phyloP scores from a whole-genome alignment of 2,329 filamentous ascomycete genomes.

The Verticillium isaacii region DNA sequence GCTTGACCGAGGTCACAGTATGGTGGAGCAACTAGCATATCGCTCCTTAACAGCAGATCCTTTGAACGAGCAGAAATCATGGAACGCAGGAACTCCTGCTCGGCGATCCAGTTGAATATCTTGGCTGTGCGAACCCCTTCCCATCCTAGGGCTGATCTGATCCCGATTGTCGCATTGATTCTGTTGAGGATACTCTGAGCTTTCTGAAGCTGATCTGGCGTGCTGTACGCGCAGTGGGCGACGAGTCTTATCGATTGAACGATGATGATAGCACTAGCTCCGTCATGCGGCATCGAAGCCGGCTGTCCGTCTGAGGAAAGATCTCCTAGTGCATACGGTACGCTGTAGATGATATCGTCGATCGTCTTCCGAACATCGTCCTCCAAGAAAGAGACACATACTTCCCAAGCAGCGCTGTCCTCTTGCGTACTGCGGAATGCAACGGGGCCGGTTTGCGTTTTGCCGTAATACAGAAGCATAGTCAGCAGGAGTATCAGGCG shows the following conservation, averaged over 20 bases:
- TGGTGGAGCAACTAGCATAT: too few relatives aligned
- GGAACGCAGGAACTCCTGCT: constrained; percentile 7
- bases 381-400: constrained; percentile 14
- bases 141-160: constrained; percentile 19
- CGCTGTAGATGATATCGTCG: constrained; percentile 23
- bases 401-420: constrained; percentile 5
- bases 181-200: constrained; percentile 17
- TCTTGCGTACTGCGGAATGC: background rate
- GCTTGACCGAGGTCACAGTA: too few relatives aligned
- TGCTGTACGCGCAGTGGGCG: constrained; percentile 21
- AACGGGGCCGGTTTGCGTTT: constrained; percentile 4
- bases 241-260: constrained; percentile 24
- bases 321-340: constrained; percentile 26
- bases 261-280: constrained; percentile 24
- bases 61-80: background rate
- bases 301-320: constrained; percentile 17
- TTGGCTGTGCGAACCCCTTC: constrained; percentile 2
- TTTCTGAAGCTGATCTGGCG: constrained; percentile 15
- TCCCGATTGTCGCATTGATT: constrained; percentile 22
- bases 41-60: too few relatives aligned
- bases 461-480: constrained; percentile 19
- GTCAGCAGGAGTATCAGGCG: constrained; percentile 23
- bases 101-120: constrained; percentile 5
- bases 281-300: constrained; percentile 19
- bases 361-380: constrained; percentile 19